A percentile compares a stretch with the other conserved stretches of the same genome.
These are phyloP conservation scores for Ilyonectria robusta DNA, from an alignment of 2,329 filamentous ascomycete species.

Conservation along the genomic window DNA sequence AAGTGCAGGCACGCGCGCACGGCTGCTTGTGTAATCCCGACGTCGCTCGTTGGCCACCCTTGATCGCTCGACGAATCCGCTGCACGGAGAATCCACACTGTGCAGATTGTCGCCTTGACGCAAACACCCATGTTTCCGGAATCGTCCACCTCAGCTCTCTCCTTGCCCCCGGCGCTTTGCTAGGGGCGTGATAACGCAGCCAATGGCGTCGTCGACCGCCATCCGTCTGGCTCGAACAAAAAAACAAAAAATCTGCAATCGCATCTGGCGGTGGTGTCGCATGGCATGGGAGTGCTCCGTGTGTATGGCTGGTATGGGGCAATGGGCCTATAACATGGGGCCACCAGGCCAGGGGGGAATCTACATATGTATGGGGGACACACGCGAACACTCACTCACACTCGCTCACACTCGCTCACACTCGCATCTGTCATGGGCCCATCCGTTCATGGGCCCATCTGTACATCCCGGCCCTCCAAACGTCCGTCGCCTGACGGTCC, in stretches of 20 bases:
- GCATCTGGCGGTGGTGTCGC: conserved; percentile 14
- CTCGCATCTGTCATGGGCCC: not conserved
- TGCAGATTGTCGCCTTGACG: not conserved
- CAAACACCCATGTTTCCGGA: conserved; percentile 28
- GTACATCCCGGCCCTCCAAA: not conserved
- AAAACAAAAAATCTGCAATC: not conserved
- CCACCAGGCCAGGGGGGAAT: not conserved
- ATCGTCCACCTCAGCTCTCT: conserved; percentile 6
- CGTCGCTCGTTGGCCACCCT: conserved; percentile 39
- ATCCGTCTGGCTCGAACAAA: no score
- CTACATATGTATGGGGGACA: no score
- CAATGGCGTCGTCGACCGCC: no score
- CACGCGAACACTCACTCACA: no score
- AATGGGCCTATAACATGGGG: conserved; percentile 1
- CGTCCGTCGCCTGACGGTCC: conserved; percentile 10
- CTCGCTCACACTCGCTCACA: no score
- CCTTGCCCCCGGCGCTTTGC: conserved; percentile 27
- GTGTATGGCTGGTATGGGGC: conserved; percentile 2
- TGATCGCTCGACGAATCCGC: not conserved
- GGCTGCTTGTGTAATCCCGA: conserved; percentile 38
- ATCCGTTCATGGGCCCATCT: conserved; percentile 15
- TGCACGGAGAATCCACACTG: not conserved
- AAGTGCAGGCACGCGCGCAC: no score
- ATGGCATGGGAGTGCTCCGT: conserved; percentile 2
- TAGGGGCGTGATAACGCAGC: not conserved